Evolutionary conservation across 345 rosid species (phyloP), one percentile per base, ranked within the genome.

Genomic region (Salix dunnii): DNA sequence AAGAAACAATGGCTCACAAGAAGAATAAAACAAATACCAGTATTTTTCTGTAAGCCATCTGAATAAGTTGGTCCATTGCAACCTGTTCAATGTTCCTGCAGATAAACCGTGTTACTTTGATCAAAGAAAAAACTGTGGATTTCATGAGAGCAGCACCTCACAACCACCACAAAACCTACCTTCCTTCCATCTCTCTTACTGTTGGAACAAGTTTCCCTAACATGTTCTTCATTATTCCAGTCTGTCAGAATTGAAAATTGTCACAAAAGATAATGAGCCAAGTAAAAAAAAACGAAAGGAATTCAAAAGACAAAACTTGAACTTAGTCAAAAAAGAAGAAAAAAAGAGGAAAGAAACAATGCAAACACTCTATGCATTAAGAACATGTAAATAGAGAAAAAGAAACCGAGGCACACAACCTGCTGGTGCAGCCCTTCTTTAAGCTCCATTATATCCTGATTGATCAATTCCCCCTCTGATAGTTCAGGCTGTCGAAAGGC

Each of bases 51-150:
- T 91, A 89, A 68, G 98, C 98, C 84, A 88, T 87, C 86, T 93
- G 92, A 69, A 92, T 82, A 80, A 92, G 96, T 77, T 92, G 96
- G 80, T 93, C 89, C 92, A 96, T 88, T 42, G 97, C 99, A 64
- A 83, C 81, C 60, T 86, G 83, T 85, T 91, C 99, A 36, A 86
- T 53, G 60, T 84, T 90, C 88, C 99, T 96, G 93, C 88, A 87
- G 67, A 74, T 21, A 76, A 75, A 71, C 48, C 46, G 74, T 43
- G 55, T 68, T 71, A 82, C 28, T 64, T 78, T 40, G 81, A 72
- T 78, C 76, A 55, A 72, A 46, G 66, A 18, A 71, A 82, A 40
- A 40, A 42, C 46, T 68, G 71, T 17, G 17, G 40, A 25, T 55
- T 74, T 77, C 42, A 71, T 53, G 81, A 60, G 35, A 62, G 69